Evolutionary conservation across 2,329 filamentous ascomycete species (phyloP).

Genomic region (Trichoderma asperellum): DNA sequence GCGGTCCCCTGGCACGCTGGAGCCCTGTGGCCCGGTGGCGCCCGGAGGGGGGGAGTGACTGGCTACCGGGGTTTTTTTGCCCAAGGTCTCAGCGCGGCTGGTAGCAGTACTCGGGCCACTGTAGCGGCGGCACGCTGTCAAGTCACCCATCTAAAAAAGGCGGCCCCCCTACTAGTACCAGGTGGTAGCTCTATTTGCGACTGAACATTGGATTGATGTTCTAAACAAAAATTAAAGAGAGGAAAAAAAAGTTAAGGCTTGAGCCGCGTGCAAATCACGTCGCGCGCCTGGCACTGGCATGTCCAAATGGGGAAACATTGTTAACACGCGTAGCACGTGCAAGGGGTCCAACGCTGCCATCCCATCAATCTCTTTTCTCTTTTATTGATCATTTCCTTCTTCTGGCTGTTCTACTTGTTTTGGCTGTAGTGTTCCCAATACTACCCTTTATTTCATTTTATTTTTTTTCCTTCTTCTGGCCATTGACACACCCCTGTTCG

Average conservation of each 20-base stretch:
- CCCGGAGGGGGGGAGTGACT: background rate
- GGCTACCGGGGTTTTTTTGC: background rate
- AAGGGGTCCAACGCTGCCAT: conserved; percentile 8
- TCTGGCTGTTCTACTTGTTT: conserved; percentile 10
- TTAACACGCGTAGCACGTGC: conserved; percentile 43
- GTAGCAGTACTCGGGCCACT: conserved; percentile 9
- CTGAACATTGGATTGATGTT: background rate
- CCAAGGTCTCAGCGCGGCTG: background rate
- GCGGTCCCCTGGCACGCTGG: conserved; percentile 18
- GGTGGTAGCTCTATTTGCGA: background rate
- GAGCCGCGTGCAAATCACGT: conserved; percentile 38
- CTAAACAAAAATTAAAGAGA: background rate
- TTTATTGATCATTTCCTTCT: background rate
- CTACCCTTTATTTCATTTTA: background rate
- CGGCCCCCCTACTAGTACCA: background rate
- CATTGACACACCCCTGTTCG: background rate
- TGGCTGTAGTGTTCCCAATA: background rate
- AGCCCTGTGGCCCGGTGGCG: conserved; percentile 3
- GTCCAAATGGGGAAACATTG: conserved; percentile 42
- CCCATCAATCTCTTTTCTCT: background rate
- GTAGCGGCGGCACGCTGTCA: background rate
- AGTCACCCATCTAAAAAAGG: background rate
- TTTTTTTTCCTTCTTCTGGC: background rate
- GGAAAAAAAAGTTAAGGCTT: background rate
- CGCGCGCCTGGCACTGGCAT: conserved; percentile 37